phyloP scores from a whole-genome alignment of 208 protist species.

The Phytomonas sp. region DNA sequence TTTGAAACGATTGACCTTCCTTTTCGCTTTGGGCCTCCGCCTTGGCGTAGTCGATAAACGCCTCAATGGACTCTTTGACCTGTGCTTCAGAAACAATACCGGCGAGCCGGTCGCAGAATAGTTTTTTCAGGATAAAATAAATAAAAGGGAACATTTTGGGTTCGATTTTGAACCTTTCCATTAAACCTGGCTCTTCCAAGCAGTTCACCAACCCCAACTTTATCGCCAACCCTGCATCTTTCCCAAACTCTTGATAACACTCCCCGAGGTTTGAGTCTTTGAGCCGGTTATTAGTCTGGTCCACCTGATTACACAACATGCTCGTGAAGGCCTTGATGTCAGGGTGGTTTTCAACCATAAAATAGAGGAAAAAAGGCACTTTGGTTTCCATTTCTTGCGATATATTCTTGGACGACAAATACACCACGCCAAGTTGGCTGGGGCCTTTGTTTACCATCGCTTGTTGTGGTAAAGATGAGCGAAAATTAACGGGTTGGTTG shows the following conservation, averaged over 20 bases:
- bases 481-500: not conserved
- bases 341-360: conserved; percentile 66
- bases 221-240: conserved; percentile 68
- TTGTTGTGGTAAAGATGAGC: not conserved
- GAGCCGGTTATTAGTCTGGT: conserved; percentile 53
- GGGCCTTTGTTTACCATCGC: not conserved
- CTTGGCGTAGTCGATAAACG: conserved; percentile 74
- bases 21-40: conserved; percentile 51
- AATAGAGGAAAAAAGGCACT: conserved; percentile 77
- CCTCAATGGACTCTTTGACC: conserved; percentile 79
- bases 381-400: conserved; percentile 61
- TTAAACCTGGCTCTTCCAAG: conserved; percentile 48
- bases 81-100: conserved; percentile 79
- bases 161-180: conserved; percentile 57
- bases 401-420: conserved; percentile 59
- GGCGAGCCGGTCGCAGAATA: conserved; percentile 58
- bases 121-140: conserved; percentile 70
- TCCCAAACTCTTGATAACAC: conserved; percentile 65
- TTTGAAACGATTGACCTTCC: conserved; percentile 44
- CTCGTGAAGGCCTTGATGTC: conserved; percentile 64
- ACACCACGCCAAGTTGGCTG: conserved; percentile 41
- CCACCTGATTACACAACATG: conserved; percentile 51
- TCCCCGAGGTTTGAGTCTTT: conserved; percentile 37
- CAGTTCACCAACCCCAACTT: conserved; percentile 81
- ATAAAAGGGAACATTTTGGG: conserved; percentile 79